A percentile compares a stretch with the other conserved stretches of the same genome.
phyloP scores from a whole-genome alignment of 1,139 yeast species.

The Taphrina sp. region DNA sequence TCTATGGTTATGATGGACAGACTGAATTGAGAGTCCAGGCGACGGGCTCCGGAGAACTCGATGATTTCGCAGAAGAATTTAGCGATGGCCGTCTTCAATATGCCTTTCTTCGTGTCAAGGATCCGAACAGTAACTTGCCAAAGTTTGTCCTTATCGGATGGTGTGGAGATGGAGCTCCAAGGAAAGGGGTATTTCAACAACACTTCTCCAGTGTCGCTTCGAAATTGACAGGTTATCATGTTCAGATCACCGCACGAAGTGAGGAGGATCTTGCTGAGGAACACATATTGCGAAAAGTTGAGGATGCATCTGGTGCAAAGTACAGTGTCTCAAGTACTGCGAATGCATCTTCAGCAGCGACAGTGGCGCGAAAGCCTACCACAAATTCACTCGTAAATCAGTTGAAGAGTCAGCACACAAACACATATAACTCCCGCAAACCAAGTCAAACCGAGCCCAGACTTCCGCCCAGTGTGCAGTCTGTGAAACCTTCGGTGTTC shows the following conservation, averaged over 20 bases:
- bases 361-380: constrained; percentile 41
- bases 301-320: constrained; percentile 94
- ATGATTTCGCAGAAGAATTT: constrained; percentile 76
- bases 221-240: constrained; percentile 70
- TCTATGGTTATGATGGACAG: constrained; percentile 48
- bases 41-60: constrained; percentile 56
- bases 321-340: constrained; percentile 56
- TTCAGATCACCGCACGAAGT: constrained; percentile 95
- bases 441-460: constrained; percentile 39
- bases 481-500: constrained; percentile 39
- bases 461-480: constrained; percentile 38
- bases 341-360: constrained; percentile 38
- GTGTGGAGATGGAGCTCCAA: constrained; percentile 63
- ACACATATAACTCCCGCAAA: constrained; percentile 37
- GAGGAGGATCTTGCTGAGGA: constrained; percentile 80
- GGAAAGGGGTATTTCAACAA: constrained; percentile 49
- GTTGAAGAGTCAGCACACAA: constrained; percentile 40
- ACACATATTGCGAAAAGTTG: constrained; percentile 71
- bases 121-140: constrained; percentile 83
- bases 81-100: constrained; percentile 87
- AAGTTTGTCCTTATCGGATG: constrained; percentile 86
- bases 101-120: constrained; percentile 83
- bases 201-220: constrained; percentile 48
- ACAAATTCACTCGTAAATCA: constrained; percentile 40
- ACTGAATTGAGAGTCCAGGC: constrained; percentile 42